Evolutionary conservation across 2,329 filamentous ascomycete genomes (phyloP).

Genomic region (Alternaria sp.): DNA sequence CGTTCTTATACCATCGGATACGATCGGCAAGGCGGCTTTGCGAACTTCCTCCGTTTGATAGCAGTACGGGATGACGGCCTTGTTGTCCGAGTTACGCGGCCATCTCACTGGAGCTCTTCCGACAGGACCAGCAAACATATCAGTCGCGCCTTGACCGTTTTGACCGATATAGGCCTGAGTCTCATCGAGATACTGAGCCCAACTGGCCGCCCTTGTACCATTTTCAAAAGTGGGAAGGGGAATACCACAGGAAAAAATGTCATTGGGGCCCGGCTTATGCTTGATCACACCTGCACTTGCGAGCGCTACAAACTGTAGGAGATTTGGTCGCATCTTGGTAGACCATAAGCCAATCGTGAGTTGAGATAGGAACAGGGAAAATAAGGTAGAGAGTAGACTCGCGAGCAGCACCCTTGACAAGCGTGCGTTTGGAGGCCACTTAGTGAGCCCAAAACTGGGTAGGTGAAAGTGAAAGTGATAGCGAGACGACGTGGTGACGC

Average conservation of each 20-base stretch:
- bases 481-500: neutral
- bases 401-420: too few species aligned
- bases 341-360: neutral
- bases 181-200: conserved; percentile 1
- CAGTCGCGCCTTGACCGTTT: neutral
- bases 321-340: neutral
- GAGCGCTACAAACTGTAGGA: neutral
- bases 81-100: neutral
- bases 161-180: neutral
- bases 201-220: neutral
- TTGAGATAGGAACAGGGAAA: neutral
- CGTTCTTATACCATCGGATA: conserved; percentile 1
- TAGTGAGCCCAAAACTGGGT: neutral
- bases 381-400: neutral
- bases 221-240: neutral
- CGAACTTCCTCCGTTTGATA: neutral
- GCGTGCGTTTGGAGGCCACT: neutral
- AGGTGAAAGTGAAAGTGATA: neutral
- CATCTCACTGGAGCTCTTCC: neutral
- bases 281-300: neutral
- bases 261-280: neutral
- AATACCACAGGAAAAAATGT: neutral
- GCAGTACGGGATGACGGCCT: conserved; percentile 7
- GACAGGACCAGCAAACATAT: neutral
- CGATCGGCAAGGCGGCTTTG: neutral